Base-by-base conservation (phyloP, 768 basidiomycete species). In the Lactarius hatsudake region DNA sequence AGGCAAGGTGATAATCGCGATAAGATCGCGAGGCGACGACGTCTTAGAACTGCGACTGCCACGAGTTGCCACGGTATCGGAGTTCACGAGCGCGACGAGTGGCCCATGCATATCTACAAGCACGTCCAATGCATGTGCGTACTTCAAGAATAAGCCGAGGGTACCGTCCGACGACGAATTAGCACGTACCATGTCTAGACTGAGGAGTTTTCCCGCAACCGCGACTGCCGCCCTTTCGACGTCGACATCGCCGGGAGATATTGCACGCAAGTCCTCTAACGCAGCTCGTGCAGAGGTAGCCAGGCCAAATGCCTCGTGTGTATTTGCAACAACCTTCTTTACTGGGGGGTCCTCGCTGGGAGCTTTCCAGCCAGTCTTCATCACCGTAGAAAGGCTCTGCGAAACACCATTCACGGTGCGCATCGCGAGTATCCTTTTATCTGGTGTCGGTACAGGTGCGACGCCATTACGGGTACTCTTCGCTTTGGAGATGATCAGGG, bases 221-320 rank as follows among this genome's bases (percentile, higher is more conserved):
- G 87, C 87, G 59, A 82, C 81, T 1, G 88, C 91, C 2, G 89
- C 90, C 43, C 87, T 81, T 76, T 94, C 93, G 6, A 92, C 81
- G 69, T 93, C 87, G 10, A 90, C 18, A 69, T 84, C 82, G 3
- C 78, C 79, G 0, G 82, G 77, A 55, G 75, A 77, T 23, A 83
- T 61, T 38, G 72, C 73, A 59, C 91, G 78, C 53, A 93, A 76
- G 3, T 75, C 70, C 1, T 65, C 66, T 9, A 93, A 74, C 61
- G 84, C 80, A 60, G 78, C 79, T 18, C 78, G 73, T 0, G 84
- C 84, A 20, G 80, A 71, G 10, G 77, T 74, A 8, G 79, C 77
- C 18, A 80, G 73, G 28, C 76, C 71, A 43, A 74, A 79, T n/a
- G 78, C 78, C 48, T 62, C 65, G n/a, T 54, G 61, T 40, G 65